Evolutionary conservation across 139 green algal species (phyloP), one percentile per base, ranked within the genome.

Genomic region (Mychonastes homosphaera): DNA sequence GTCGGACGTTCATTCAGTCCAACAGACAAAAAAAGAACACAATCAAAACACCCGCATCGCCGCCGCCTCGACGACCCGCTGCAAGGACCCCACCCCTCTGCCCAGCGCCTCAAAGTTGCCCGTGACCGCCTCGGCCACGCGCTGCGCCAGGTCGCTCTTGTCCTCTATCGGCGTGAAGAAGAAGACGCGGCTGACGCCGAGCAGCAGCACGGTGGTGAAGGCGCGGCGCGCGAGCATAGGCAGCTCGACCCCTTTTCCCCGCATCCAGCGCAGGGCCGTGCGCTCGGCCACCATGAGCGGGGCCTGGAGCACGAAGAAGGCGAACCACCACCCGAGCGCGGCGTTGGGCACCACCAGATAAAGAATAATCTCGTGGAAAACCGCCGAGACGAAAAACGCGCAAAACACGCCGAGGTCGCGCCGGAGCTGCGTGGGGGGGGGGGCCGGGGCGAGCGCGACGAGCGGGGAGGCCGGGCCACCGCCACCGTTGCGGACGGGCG

Each of bases 251-350:
- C 26, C 30, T 19, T 21, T 19, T 6, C 15, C 36, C 9, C 36
- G 35, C 26, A 66, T 13, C 19, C 5, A 2, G 3, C 30, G 23
- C 16, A 41, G 19, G 3, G 23, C 23, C 9, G 43, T 10, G 10
- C 6, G 51, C 49, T 72, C 65, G 4, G 18, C 33, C 1, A n/a
- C 35, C 52, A 67, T 44, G 1, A 72, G 23, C 19, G 58, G 65
- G 3, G 65, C 65, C 34, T 49, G 48, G 19, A 54, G 26, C 9
- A 27, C 12, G 23, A 63, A 63, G n/a, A 63, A 63, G 3, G 21
- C 39, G 7, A 63, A 63, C 35, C 35, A 58, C 21, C 46, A 58
- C 27, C 36, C 34, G 24, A 40, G 39, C 12, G 41, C 15, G 26
- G 41, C 41, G 4, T n/a, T 18, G 5, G 40, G 23, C 40, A 6